Conservation (phyloP, 768 basidiomycete genomes). For the Lepiota venenata region DNA sequence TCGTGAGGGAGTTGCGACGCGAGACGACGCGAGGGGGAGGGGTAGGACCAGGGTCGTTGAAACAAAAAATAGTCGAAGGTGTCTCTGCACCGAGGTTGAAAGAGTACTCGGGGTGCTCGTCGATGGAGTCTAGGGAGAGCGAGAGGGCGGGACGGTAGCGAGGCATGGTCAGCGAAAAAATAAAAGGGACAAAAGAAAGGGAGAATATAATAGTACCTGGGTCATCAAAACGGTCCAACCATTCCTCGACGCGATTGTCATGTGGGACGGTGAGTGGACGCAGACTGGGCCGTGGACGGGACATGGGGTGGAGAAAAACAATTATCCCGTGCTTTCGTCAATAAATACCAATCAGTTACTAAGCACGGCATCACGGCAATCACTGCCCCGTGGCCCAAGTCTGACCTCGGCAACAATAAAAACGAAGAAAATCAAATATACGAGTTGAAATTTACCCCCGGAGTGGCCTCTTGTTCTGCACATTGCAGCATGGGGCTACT, state of each 20-base stretch:
- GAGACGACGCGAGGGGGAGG: not conserved
- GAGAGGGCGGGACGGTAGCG: not conserved
- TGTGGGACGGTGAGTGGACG: slow-evolving; percentile 1
- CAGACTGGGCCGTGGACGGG: slow-evolving; percentile 4
- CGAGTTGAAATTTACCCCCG: too few species aligned
- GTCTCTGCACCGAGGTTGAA: slow-evolving; percentile 25
- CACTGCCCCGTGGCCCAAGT: too few species aligned
- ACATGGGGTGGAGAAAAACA: slow-evolving; percentile 1
- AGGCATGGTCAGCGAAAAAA: not conserved
- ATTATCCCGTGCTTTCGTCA: too few species aligned
- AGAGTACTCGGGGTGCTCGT: slow-evolving; percentile 23
- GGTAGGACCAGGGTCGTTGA: not conserved
- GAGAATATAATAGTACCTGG: not conserved
- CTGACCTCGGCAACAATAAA: too few species aligned
- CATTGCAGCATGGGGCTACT: too few species aligned
- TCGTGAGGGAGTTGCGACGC: not conserved
- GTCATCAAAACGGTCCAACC: slow-evolving; percentile 6
- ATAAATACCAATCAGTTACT: too few species aligned
- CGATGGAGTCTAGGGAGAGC: slow-evolving; percentile 20
- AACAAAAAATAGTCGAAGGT: slow-evolving; percentile 11
- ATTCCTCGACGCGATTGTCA: slow-evolving; percentile 1
- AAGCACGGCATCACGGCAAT: too few species aligned
- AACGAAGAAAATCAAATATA: too few species aligned
- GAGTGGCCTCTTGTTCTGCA: too few species aligned
- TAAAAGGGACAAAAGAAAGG: not conserved